These are phyloP conservation scores for Orbilia ellipsospora DNA, from an alignment of 2,329 filamentous ascomycete genomes.

Conservation along the genomic window DNA sequence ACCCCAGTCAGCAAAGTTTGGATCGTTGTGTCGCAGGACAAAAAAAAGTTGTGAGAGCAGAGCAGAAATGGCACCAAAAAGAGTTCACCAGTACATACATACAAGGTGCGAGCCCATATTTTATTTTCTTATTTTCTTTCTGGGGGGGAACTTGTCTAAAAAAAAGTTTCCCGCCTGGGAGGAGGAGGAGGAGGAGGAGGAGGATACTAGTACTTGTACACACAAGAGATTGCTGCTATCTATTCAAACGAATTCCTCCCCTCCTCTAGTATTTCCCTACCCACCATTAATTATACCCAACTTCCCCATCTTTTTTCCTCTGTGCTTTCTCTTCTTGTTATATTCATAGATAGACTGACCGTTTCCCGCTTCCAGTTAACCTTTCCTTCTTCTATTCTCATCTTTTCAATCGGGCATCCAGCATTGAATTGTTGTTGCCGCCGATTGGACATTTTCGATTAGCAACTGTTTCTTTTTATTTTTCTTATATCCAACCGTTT, in stretches of 20 bases:
- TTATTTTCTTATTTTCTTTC: slow-evolving; percentile 51
- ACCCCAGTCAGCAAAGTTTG: slow-evolving; percentile 55
- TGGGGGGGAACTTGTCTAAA: slow-evolving; percentile 44
- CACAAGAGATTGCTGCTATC: slow-evolving; percentile 48
- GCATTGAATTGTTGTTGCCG: slow-evolving; percentile 51
- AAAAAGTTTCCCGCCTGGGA: slow-evolving; percentile 53
- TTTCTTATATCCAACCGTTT: slow-evolving; percentile 3
- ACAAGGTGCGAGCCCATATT: slow-evolving; percentile 52
- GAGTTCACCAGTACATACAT: slow-evolving; percentile 39
- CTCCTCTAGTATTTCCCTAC: slow-evolving; percentile 39
- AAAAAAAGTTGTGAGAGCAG: slow-evolving; percentile 45
- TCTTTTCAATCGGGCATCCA: slow-evolving; percentile 35
- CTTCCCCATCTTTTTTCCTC: slow-evolving; percentile 50
- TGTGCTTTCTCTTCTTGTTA: slow-evolving; percentile 21
- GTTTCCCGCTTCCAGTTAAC: slow-evolving; percentile 52
- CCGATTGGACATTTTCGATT: slow-evolving; percentile 31
- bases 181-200: slow-evolving; percentile 30
- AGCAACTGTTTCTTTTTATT: slow-evolving; percentile 40
- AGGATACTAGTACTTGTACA: slow-evolving; percentile 2
- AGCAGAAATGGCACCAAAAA: slow-evolving; percentile 42
- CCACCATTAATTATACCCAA: slow-evolving; percentile 53
- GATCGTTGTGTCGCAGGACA: slow-evolving; percentile 54
- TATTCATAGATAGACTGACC: slow-evolving; percentile 55
- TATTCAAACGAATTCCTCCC: slow-evolving; percentile 55
- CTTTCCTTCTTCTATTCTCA: slow-evolving; percentile 29